A percentile compares a stretch with the other conserved stretches of the same genome.
phyloP scores from a whole-genome alignment of 352 stramenopile species.

The Globisporangium mamillatum region DNA sequence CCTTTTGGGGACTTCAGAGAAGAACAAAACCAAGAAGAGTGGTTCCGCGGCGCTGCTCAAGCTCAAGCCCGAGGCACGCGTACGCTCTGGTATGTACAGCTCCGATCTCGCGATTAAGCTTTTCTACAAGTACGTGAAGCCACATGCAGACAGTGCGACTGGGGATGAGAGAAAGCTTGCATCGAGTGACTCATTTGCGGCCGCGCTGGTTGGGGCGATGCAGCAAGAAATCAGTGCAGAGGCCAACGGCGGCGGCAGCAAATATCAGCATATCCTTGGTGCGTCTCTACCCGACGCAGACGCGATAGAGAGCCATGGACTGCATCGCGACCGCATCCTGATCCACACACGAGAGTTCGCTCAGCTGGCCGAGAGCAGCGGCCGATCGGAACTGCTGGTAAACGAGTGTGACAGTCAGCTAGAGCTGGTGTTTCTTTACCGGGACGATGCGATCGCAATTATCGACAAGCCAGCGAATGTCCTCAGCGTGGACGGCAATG shows the following conservation, averaged over 20 bases:
- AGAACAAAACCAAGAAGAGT: not conserved
- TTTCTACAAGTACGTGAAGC: conserved; percentile 17
- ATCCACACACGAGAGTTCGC: conserved; percentile 44
- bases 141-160: not conserved
- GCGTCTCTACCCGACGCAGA: conserved; percentile 26
- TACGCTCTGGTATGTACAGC: conserved; percentile 5
- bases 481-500: conserved; percentile 55
- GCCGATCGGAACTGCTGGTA: not conserved
- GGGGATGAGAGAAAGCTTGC: not conserved
- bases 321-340: conserved; percentile 40
- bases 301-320: conserved; percentile 18
- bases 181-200: not conserved
- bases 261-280: conserved; percentile 28
- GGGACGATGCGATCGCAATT: conserved; percentile 51
- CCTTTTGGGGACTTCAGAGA: not conserved
- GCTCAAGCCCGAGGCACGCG: conserved; percentile 15
- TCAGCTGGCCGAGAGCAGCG: not conserved
- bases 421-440: conserved; percentile 35
- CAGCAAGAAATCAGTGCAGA: not conserved
- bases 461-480: conserved; percentile 60
- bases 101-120: conserved; percentile 19
- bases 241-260: not conserved
- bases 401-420: not conserved
- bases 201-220: not conserved
- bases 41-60: conserved; percentile 1